Percentiles rank a stretch among this genome's conserved stretches.
Conservation (phyloP, 139 green algal genomes). For the Pseudopediastrum boryanum region DNA sequence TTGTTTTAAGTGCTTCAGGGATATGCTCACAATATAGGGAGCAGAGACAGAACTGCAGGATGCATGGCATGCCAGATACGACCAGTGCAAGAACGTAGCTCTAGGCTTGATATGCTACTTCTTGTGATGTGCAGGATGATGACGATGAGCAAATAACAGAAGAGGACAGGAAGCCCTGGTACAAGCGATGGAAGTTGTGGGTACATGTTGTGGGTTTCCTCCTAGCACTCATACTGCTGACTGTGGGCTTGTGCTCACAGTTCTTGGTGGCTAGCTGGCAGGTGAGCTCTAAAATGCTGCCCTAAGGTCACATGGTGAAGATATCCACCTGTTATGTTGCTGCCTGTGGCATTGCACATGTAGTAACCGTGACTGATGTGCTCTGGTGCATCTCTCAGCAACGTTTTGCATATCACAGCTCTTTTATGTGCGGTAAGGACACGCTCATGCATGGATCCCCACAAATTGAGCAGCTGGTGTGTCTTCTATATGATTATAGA, state of each 20-base stretch:
- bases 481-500: no score
- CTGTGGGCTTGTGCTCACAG: constrained; percentile 12
- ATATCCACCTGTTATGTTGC: no score
- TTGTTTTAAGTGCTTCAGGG: background rate
- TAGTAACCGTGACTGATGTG: no score
- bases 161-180: constrained; percentile 4
- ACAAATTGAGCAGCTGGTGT: no score
- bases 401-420: no score
- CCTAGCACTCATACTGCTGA: background rate
- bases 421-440: background rate
- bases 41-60: background rate
- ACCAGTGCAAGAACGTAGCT: background rate
- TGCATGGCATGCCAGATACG: background rate
- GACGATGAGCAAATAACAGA: constrained; percentile 5
- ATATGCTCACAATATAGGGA: background rate
- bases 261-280: background rate
- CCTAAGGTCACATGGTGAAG: no score
- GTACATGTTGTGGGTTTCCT: constrained; percentile 15
- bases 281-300: no score
- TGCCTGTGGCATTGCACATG: no score
- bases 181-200: constrained; percentile 17
- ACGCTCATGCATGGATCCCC: no score
- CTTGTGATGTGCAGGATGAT: constrained; percentile 6
- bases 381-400: no score
- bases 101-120: background rate